Percentiles rank a stretch among this genome's conserved stretches.
Evolutionary conservation across 2,329 filamentous ascomycete genomes (phyloP).

Genomic region (Diaporthe humulicola): DNA sequence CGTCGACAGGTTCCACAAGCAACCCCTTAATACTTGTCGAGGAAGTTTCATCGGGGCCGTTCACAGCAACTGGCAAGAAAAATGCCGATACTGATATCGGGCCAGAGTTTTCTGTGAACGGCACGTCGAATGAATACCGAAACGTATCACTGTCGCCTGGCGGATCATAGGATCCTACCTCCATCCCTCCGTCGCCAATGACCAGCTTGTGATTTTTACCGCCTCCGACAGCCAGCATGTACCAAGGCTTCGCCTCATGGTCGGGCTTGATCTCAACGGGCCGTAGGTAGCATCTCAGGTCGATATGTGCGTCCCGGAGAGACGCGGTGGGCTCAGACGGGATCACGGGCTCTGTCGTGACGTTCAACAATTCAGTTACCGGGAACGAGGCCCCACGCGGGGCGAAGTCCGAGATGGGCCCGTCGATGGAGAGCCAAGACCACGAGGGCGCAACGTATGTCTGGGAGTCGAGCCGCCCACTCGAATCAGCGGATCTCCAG

Average conservation of each 20-base stretch:
- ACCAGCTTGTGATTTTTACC: neutral
- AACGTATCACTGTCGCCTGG: neutral
- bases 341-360: neutral
- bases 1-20: neutral
- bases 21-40: neutral
- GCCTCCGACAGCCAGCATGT: conserved; percentile 6
- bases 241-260: conserved; percentile 10
- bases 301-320: neutral
- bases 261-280: neutral
- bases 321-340: neutral
- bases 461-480: neutral
- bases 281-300: conserved; percentile 11
- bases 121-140: neutral
- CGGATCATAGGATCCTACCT: neutral
- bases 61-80: neutral
- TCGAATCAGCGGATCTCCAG: neutral
- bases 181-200: neutral
- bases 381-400: neutral
- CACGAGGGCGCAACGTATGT: neutral
- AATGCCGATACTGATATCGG: neutral
- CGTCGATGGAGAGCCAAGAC: conserved; percentile 17
- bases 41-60: neutral
- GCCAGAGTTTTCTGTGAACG: neutral
- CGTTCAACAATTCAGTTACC: neutral
- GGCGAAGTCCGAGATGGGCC: neutral